phyloP scores from a whole-genome alignment of 75 land plant genomes.

The Selaginella moellendorffii region DNA sequence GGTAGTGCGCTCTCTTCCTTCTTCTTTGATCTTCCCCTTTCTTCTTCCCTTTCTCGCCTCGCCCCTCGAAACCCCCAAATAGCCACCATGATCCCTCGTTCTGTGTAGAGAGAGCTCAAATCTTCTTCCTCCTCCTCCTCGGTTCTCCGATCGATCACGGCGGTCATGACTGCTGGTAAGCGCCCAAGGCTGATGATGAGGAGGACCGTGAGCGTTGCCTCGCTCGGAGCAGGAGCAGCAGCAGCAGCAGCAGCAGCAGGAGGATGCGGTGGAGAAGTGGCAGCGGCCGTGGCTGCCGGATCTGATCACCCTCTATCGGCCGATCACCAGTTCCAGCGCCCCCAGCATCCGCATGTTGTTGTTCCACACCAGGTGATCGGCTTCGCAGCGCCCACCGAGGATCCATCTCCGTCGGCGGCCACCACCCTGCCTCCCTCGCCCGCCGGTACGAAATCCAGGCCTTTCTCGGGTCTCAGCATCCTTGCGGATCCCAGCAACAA shows the following conservation, averaged over 20 bases:
- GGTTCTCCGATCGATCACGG: no score
- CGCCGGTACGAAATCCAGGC: background rate
- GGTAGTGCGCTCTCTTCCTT: no score
- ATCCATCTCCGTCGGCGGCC: no score
- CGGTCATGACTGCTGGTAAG: slow-evolving; percentile 27
- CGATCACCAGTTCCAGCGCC: slow-evolving; percentile 10
- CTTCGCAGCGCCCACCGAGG: slow-evolving; percentile 2
- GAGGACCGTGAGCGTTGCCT: slow-evolving; percentile 47
- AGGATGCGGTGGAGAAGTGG: slow-evolving; percentile 10
- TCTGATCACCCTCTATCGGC: background rate
- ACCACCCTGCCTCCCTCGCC: background rate
- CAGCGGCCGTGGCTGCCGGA: no score
- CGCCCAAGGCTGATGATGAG: slow-evolving; percentile 32
- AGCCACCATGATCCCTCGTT: background rate
- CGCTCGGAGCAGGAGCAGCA: slow-evolving; percentile 17
- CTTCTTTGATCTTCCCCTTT: no score
- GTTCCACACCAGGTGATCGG: slow-evolving; percentile 12
- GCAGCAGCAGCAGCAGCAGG: slow-evolving; percentile 2
- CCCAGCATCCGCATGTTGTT: background rate
- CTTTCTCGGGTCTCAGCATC: slow-evolving; percentile 7
- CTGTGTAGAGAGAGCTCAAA: background rate
- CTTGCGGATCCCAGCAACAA: background rate
- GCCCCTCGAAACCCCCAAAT: background rate
- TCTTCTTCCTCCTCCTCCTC: no score
- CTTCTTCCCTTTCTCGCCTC: no score